A percentile compares a stretch with the other conserved stretches of the same genome.
These are phyloP conservation scores for Penicillium paradoxum DNA, from an alignment of 495 filamentous ascomycete genomes.

Conservation along the genomic window DNA sequence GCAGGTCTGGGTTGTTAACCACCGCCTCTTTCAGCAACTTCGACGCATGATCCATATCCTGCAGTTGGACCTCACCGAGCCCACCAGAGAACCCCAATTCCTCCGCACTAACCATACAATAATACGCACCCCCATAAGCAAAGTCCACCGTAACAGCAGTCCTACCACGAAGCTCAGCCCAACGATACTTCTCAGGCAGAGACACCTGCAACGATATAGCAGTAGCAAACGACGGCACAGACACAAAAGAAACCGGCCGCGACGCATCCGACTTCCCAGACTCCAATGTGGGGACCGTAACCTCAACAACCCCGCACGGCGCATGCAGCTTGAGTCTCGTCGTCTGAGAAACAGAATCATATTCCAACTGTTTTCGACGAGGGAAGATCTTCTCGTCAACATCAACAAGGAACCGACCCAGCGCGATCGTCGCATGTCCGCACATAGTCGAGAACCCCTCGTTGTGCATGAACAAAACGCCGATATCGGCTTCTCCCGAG, in stretches of 20 bases:
- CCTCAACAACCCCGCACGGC: constrained; percentile 13
- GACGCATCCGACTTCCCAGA: constrained; percentile 16
- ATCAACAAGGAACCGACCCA: constrained; percentile 29
- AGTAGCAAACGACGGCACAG: constrained; percentile 16
- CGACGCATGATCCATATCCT: constrained; percentile 17
- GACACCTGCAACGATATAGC: constrained; percentile 10
- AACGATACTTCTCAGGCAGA: constrained; percentile 11
- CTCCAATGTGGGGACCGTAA: constrained; percentile 13
- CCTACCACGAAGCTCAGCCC: constrained; percentile 10
- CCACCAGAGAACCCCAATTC: constrained; percentile 13
- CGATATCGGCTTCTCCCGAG: constrained; percentile 12
- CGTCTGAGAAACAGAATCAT: not conserved
- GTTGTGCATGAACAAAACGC: constrained; percentile 46
- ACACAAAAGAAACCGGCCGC: constrained; percentile 20
- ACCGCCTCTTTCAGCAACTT: constrained; percentile 16
- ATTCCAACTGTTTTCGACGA: constrained; percentile 3
- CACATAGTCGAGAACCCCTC: constrained; percentile 79
- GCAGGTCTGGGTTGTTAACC: constrained; percentile 1
- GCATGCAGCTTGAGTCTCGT: constrained; percentile 13
- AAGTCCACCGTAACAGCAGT: constrained; percentile 9
- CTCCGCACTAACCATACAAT: constrained; percentile 9
- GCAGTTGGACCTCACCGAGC: constrained; percentile 5
- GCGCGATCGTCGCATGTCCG: constrained; percentile 43
- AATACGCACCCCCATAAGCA: constrained; percentile 15
- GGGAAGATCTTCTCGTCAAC: constrained; percentile 12